These are phyloP conservation scores for Picochlorum sp. DNA, from an alignment of 139 green algal species.

Conservation along the genomic window DNA sequence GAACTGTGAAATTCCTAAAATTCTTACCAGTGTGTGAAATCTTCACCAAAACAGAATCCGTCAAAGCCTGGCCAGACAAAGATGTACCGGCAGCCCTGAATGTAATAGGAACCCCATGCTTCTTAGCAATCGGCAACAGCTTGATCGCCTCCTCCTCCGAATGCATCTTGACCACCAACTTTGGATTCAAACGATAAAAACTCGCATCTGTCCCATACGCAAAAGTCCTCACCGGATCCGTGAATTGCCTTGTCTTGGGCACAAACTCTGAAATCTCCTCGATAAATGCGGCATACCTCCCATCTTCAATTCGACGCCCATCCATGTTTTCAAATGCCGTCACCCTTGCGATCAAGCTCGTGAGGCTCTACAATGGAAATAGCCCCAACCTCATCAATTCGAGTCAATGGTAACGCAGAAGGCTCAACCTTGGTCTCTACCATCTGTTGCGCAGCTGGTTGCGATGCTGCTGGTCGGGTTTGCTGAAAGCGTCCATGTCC, in stretches of 20 bases:
- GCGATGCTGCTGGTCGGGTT: slow-evolving; percentile 1
- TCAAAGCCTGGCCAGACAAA: slow-evolving; percentile 86
- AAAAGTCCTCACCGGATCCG: slow-evolving; percentile 86
- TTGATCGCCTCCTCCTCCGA: slow-evolving; percentile 78
- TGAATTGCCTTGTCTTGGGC: slow-evolving; percentile 59
- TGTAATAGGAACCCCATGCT: slow-evolving; percentile 83
- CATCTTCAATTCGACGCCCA: slow-evolving; percentile 75
- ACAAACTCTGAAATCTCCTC: slow-evolving; percentile 77
- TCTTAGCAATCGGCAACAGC: slow-evolving; percentile 78
- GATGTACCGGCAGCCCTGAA: slow-evolving; percentile 92
- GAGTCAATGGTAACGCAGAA: slow-evolving; percentile 15
- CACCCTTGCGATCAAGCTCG: slow-evolving; percentile 13
- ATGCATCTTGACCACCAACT: slow-evolving; percentile 76
- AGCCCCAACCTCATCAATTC: slow-evolving; percentile 24
- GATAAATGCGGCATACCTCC: slow-evolving; percentile 76
- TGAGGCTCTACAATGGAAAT: slow-evolving; percentile 21
- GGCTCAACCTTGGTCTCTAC: slow-evolving; percentile 12
- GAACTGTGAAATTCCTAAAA: slow-evolving; percentile 86
- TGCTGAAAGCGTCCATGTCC: slow-evolving; percentile 3
- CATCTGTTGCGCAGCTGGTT: slow-evolving; percentile 2
- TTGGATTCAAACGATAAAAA: slow-evolving; percentile 91
- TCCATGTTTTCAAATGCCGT: slow-evolving; percentile 57
- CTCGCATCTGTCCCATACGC: slow-evolving; percentile 90
- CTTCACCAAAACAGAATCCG: slow-evolving; percentile 92
- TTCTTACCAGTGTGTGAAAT: slow-evolving; percentile 90